A percentile compares a stretch with the other conserved stretches of the same genome.
Evolutionary conservation across 352 stramenopile species (phyloP).

Genomic region (Peronospora belbahrii): DNA sequence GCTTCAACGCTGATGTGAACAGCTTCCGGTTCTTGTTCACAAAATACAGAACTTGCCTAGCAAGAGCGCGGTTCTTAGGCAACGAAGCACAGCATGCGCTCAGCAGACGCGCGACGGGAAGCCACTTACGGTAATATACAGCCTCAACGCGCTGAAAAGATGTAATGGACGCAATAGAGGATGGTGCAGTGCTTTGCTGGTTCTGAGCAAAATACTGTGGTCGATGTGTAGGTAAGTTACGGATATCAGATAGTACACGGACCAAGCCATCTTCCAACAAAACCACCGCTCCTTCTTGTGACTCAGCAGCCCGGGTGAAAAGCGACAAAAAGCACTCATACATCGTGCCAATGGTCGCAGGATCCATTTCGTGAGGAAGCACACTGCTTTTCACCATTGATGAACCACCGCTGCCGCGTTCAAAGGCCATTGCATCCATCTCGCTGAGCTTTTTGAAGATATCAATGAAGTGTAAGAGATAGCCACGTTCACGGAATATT

Average conservation of each 20-base stretch:
- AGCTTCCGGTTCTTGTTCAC: conserved; percentile 67
- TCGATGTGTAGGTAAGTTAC: conserved; percentile 59
- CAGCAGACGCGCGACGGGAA: conserved; percentile 58
- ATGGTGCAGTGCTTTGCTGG: conserved; percentile 24
- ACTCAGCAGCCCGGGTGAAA: conserved; percentile 53
- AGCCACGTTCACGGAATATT: conserved; percentile 62
- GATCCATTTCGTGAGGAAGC: conserved; percentile 42
- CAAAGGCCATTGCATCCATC: conserved; percentile 49
- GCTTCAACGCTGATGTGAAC: conserved; percentile 57
- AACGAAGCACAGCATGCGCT: conserved; percentile 52
- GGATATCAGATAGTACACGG: conserved; percentile 47
- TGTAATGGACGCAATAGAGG: conserved; percentile 26
- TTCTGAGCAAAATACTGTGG: conserved; percentile 46
- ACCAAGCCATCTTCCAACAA: conserved; percentile 68
- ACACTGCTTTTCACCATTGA: conserved; percentile 36
- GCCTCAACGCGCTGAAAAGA: conserved; percentile 52
- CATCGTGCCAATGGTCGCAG: conserved; percentile 65
- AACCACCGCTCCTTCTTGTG: conserved; percentile 53
- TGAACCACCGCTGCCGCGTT: conserved; percentile 30
- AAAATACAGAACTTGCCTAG: conserved; percentile 47
- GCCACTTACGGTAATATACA: conserved; percentile 73
- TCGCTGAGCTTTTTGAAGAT: conserved; percentile 70
- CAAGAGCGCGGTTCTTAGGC: conserved; percentile 60
- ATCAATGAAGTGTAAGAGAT: conserved; percentile 74
- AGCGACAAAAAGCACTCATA: conserved; percentile 82